Conservation (phyloP, 768 basidiomycete genomes). For the Xanthoconium stramineum region DNA sequence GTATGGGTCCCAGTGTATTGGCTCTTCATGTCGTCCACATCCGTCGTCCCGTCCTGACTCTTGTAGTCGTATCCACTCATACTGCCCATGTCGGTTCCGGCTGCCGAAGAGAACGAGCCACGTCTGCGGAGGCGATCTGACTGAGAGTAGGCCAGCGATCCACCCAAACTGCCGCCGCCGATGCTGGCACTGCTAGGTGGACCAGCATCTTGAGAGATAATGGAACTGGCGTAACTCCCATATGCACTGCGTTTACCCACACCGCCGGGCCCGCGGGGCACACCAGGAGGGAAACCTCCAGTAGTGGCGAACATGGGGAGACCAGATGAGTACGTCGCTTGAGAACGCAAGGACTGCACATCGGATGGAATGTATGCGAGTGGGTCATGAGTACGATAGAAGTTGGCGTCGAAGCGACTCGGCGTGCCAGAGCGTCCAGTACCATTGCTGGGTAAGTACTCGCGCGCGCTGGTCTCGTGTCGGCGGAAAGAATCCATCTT, state of each 20-base stretch:
- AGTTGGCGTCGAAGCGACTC: constrained; percentile 92
- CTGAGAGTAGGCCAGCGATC: constrained; percentile 80
- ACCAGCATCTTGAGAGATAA: constrained; percentile 88
- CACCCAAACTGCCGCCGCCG: constrained; percentile 45
- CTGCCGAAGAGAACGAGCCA: constrained; percentile 70
- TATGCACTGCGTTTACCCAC: constrained; percentile 75
- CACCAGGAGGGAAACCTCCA: constrained; percentile 66
- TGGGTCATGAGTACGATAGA: constrained; percentile 94
- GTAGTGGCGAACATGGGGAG: constrained; percentile 77
- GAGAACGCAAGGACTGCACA: constrained; percentile 92
- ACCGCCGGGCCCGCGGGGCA: constrained; percentile 55
- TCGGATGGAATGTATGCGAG: constrained; percentile 94
- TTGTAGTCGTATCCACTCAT: constrained; percentile 79
- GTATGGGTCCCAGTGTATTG: constrained; percentile 85
- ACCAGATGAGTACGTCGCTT: constrained; percentile 93
- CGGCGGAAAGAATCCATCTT: constrained; percentile 94
- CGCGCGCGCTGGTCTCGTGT: constrained; percentile 88
- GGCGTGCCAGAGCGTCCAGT: constrained; percentile 77
- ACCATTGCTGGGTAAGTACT: constrained; percentile 50
- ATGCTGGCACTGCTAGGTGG: constrained; percentile 59
- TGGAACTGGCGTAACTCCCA: constrained; percentile 82
- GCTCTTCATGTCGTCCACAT: constrained; percentile 84
- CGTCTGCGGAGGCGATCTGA: constrained; percentile 83
- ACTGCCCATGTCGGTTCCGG: constrained; percentile 76
- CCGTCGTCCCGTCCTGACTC: constrained; percentile 80